phyloP scores from a whole-genome alignment of 1,139 yeast genomes.

The Candida tropicalis region DNA sequence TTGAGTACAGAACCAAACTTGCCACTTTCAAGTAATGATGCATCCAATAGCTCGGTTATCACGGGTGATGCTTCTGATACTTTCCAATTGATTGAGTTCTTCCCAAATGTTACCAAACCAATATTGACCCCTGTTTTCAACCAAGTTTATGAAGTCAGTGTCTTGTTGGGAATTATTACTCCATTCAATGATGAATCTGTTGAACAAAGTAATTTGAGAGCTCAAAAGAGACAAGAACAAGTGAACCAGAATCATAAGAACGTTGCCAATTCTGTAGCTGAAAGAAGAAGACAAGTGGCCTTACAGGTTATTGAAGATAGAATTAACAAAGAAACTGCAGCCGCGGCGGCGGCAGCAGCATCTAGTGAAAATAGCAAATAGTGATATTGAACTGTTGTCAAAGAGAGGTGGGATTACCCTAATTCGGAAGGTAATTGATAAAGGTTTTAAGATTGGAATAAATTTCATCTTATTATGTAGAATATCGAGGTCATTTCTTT shows the following conservation, averaged over 20 bases:
- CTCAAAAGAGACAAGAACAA: conserved; percentile 58
- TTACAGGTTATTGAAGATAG: conserved; percentile 81
- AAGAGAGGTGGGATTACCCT: no score
- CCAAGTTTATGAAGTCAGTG: conserved; percentile 54
- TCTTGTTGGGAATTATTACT: conserved; percentile 56
- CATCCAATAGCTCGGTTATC: conserved; percentile 31
- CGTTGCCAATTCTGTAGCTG: conserved; percentile 66
- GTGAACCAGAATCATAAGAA: conserved; percentile 41
- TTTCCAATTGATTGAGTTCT: conserved; percentile 79
- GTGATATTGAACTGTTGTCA: no score
- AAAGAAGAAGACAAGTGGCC: conserved; percentile 85
- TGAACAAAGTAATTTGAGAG: conserved; percentile 73
- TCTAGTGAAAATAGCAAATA: no score
- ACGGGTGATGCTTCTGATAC: conserved; percentile 91
- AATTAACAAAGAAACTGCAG: conserved; percentile 38
- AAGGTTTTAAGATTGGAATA: no score
- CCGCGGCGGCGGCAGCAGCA: neutral
- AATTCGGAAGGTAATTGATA: no score
- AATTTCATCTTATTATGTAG: no score
- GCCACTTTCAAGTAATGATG: conserved; percentile 30
- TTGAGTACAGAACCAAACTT: conserved; percentile 43
- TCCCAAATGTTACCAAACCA: conserved; percentile 63
- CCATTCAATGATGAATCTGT: conserved; percentile 73
- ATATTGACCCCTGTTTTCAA: conserved; percentile 57
- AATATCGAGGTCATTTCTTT: no score